These are phyloP conservation scores for Galeopsis tetrahit DNA, from an alignment of 257 asterid genomes.

Conservation along the genomic window DNA sequence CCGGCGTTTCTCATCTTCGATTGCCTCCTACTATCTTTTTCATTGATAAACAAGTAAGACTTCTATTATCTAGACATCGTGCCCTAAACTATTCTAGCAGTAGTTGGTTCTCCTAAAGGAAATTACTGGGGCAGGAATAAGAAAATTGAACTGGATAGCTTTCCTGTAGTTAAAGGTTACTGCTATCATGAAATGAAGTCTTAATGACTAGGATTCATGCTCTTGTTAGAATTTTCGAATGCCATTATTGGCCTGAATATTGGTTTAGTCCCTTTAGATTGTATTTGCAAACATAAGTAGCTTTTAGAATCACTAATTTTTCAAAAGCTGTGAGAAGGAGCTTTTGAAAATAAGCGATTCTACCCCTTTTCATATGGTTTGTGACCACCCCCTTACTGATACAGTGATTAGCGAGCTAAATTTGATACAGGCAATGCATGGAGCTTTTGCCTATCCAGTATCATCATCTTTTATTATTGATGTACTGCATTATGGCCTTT, in stretches of 20 bases:
- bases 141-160: neutral
- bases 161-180: neutral
- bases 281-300: neutral
- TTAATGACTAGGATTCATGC: neutral
- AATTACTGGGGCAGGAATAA: neutral
- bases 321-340: neutral
- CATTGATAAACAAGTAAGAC: neutral
- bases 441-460: neutral
- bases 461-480: neutral
- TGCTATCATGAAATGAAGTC: neutral
- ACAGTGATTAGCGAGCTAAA: neutral
- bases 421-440: neutral
- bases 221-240: neutral
- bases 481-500: neutral
- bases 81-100: neutral
- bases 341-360: too few species aligned
- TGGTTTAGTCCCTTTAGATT: neutral
- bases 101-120: conserved; percentile 6
- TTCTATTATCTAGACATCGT: neutral
- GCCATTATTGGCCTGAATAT: neutral
- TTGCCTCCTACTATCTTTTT: neutral
- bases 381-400: neutral
- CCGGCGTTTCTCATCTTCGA: conserved; percentile 19
- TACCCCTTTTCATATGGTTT: too few species aligned
- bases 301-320: neutral